Percentiles rank a stretch among this genome's conserved stretches.
These are phyloP conservation scores for Mycena polygramma DNA, from an alignment of 768 basidiomycete genomes.

Conservation along the genomic window DNA sequence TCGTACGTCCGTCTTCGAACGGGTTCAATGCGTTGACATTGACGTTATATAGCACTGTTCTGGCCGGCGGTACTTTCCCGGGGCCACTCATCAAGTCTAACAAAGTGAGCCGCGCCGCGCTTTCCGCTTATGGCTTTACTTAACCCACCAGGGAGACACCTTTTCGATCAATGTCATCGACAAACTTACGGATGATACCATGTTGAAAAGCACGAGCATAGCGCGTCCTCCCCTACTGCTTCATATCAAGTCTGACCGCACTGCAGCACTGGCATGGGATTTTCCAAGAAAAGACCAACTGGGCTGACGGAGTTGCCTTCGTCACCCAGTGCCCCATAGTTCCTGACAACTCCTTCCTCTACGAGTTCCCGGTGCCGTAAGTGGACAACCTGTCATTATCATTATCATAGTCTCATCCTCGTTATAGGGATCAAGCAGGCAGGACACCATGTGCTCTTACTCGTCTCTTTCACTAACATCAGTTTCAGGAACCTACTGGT, in stretches of 20 bases:
- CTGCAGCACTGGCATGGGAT: slow-evolving; percentile 70
- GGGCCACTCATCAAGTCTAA: slow-evolving; percentile 57
- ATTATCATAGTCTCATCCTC: background rate
- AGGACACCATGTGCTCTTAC: background rate
- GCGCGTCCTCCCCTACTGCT: slow-evolving; percentile 37
- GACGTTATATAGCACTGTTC: slow-evolving; percentile 8
- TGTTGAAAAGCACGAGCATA: slow-evolving; percentile 48
- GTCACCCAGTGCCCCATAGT: slow-evolving; percentile 61
- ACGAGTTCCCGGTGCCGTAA: slow-evolving; percentile 51
- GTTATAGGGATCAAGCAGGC: slow-evolving; percentile 15
- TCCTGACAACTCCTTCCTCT: slow-evolving; percentile 56
- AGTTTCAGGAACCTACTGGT: slow-evolving; percentile 53
- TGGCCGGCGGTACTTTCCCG: slow-evolving; percentile 36
- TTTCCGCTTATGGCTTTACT: background rate
- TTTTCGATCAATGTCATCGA: slow-evolving; percentile 62
- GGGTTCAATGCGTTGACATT: too few species aligned
- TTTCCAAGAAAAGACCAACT: slow-evolving; percentile 56
- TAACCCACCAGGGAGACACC: slow-evolving; percentile 44
- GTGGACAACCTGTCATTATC: background rate
- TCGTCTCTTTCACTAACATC: slow-evolving; percentile 21
- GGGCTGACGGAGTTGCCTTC: slow-evolving; percentile 58
- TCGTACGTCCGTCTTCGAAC: slow-evolving; percentile 18
- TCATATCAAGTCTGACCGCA: background rate
- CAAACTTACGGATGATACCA: slow-evolving; percentile 53
- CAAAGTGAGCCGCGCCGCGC: slow-evolving; percentile 30